Evolutionary conservation across 179 eudicot species (phyloP).

Genomic region (Beta lomatogona): DNA sequence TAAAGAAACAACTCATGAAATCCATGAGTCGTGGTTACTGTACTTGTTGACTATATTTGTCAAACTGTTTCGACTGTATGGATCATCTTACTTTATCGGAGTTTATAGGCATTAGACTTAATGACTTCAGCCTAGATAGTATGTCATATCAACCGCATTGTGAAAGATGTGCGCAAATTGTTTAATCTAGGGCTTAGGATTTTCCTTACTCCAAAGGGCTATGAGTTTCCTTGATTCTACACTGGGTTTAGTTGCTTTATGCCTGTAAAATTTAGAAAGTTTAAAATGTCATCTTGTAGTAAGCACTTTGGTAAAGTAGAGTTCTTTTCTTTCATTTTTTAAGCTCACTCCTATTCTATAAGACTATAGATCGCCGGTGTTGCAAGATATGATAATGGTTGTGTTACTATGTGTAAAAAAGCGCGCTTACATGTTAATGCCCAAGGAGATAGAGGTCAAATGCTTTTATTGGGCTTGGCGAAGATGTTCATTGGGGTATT

Average conservation of each 20-base stretch:
- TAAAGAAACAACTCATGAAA: not conserved
- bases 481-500: no score
- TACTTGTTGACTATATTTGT: not conserved
- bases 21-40: not conserved
- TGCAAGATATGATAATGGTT: conserved; percentile 1
- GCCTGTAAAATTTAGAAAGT: not conserved
- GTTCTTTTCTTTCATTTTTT: not conserved
- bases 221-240: not conserved
- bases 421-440: no score
- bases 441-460: no score
- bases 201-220: not conserved
- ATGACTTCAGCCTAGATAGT: not conserved
- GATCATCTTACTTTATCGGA: not conserved
- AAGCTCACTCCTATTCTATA: not conserved
- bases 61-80: not conserved
- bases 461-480: no score
- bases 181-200: not conserved
- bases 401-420: not conserved
- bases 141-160: not conserved
- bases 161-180: no score
- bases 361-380: not conserved
- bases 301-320: not conserved
- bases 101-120: not conserved
- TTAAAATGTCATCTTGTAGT: not conserved
- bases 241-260: not conserved